phyloP scores from a whole-genome alignment of 2,329 filamentous ascomycete genomes.

The Penicillium sp. region DNA sequence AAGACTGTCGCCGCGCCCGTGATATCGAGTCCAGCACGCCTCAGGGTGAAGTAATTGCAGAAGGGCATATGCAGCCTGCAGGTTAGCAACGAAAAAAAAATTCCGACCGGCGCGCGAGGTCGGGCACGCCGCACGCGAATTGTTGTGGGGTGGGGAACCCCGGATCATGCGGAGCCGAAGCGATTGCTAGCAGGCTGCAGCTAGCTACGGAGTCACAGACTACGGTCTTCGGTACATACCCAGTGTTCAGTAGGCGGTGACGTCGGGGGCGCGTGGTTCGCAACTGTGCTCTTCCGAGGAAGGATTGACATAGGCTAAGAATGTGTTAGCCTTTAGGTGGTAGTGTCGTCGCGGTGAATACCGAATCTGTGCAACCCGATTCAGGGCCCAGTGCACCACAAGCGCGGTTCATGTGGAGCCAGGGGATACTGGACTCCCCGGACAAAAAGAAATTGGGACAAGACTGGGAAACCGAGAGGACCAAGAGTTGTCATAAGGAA shows the following conservation, averaged over 20 bases:
- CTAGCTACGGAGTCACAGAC: no score
- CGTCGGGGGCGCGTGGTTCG: slow-evolving; percentile 3
- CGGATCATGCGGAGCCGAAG: slow-evolving; percentile 38
- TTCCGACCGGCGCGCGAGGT: no score
- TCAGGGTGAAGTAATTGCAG: slow-evolving; percentile 22
- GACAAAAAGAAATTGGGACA: neutral
- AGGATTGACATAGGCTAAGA: slow-evolving; percentile 8
- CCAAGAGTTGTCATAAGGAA: neutral
- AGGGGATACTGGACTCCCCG: neutral
- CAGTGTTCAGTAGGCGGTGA: slow-evolving; percentile 26
- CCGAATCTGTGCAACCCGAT: slow-evolving; percentile 18
- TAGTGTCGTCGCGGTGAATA: slow-evolving; percentile 14
- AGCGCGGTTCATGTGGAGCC: slow-evolving; percentile 7
- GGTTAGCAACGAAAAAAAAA: no score
- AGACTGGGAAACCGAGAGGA: neutral
- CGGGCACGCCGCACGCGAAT: no score
- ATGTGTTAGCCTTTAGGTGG: no score
- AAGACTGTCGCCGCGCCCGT: slow-evolving; percentile 36
- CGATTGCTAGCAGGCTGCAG: no score
- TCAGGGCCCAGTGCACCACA: slow-evolving; percentile 3
- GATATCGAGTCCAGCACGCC: slow-evolving; percentile 33
- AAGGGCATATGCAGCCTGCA: slow-evolving; percentile 29
- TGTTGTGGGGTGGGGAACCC: slow-evolving; percentile 28
- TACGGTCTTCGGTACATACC: slow-evolving; percentile 22
- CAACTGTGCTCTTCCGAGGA: slow-evolving; percentile 6